A percentile compares a stretch with the other conserved stretches of the same genome.
phyloP scores from a whole-genome alignment of 805 yeast genomes.

The Sporopachydermia lactativora region DNA sequence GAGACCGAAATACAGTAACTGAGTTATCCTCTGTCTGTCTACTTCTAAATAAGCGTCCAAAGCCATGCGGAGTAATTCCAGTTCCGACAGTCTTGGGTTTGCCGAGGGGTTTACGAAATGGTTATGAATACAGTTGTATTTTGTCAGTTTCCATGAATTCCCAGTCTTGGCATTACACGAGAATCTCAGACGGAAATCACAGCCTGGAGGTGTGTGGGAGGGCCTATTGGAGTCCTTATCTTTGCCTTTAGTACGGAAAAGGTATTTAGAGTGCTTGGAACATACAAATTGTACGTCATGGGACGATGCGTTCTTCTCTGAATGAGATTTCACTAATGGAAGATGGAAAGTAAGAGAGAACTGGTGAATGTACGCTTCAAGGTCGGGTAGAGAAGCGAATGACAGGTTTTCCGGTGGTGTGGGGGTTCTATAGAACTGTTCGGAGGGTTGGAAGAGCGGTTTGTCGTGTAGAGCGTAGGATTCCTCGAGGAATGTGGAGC shows the following conservation, averaged over 20 bases:
- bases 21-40: neutral
- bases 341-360: neutral
- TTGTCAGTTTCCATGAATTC: neutral
- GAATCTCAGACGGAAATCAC: neutral
- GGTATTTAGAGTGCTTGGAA: neutral
- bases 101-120: neutral
- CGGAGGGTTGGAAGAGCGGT: neutral
- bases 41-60: neutral
- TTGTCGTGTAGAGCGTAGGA: neutral
- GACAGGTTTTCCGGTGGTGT: neutral
- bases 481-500: slow-evolving; percentile 4
- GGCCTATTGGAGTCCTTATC: neutral
- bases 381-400: neutral
- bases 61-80: neutral
- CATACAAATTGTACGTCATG: neutral
- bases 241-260: neutral
- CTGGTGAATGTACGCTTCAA: neutral
- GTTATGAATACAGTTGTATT: neutral
- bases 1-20: neutral
- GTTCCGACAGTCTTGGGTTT: neutral
- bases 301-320: slow-evolving; percentile 1
- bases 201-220: neutral
- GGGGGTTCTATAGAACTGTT: neutral
- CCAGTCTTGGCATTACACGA: neutral
- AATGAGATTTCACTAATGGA: neutral